Conservation (phyloP, 768 basidiomycete species). For the Mycena haematopus region DNA sequence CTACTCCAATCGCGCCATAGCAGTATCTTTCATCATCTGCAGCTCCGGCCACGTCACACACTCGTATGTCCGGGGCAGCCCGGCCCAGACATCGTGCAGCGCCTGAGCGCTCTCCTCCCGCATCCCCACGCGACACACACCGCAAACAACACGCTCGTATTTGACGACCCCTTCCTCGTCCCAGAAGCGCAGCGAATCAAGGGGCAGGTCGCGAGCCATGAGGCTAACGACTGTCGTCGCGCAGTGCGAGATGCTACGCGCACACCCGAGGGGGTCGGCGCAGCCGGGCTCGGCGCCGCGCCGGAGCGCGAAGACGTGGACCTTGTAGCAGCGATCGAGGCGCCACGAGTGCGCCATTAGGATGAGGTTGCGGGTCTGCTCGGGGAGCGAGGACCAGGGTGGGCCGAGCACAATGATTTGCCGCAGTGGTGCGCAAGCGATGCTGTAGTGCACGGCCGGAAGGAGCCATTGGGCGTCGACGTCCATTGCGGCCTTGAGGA, state of each 20-base stretch:
- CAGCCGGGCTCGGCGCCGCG: background rate
- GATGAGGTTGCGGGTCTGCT: background rate
- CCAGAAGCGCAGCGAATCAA: background rate
- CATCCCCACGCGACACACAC: background rate
- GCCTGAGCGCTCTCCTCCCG: background rate
- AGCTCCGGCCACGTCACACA: background rate
- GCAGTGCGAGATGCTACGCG: background rate
- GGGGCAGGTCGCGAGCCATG: background rate
- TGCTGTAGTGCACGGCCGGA: background rate
- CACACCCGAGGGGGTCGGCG: background rate
- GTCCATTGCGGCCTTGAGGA: background rate
- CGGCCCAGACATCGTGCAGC: background rate
- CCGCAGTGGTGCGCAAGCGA: background rate
- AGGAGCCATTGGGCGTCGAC: constrained; percentile 2
- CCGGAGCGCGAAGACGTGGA: background rate
- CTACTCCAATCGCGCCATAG: background rate
- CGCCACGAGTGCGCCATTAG: background rate
- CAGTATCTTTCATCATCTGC: background rate
- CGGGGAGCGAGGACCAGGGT: background rate
- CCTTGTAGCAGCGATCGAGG: background rate
- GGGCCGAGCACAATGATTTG: background rate
- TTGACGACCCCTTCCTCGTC: background rate
- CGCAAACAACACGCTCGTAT: background rate
- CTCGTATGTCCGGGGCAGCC: background rate
- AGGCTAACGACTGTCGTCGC: background rate